Base-by-base conservation (phyloP, 345 rosid species). In the Ceriops tagal region DNA sequence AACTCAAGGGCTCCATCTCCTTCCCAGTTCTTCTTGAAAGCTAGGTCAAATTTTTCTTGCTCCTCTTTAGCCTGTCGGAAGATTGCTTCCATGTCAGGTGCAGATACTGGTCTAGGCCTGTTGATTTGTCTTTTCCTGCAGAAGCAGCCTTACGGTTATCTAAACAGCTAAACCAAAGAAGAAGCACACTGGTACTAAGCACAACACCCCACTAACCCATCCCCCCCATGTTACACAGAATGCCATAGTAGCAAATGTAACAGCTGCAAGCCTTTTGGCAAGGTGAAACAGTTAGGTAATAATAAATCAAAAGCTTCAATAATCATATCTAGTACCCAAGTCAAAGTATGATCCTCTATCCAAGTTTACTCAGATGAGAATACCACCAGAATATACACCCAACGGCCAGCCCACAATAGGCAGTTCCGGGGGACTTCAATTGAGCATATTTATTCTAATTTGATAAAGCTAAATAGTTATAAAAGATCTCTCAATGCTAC, bases 51-150 rank as follows among this genome's bases (percentile, higher is more conserved):
- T 47, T 83, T 85, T 76, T 84, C 89, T 75, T 89, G 92, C 76
- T 85, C 96, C 76, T 79, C 92, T 83, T 87, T 88, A 71, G 86
- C 96, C 69, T 83, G 87, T 61, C 47, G 75, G 83, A 88, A 86
- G 46, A 93, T 81, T 4, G 85, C 85, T 75, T 93, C 92, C 68
- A 93, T 80, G 35, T 91, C 95, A 65, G 78, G 82, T 3, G 58
- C 73, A 6, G 92, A 83, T 46, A 93, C 88, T 30, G 96, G 93
- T 75, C 88, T 86, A 24, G 97, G 97, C 71, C 79, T 91, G 74
- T 84, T 85, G 65, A 91, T 89, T 73, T 87, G 90, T 71, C 80
- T 83, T 81, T 78, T 87, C 43, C 98, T 91, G 78, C 68, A 74
- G 72, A 53, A 35, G 24, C 37, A 67, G 61, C 53, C 11, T 9